phyloP scores from a whole-genome alignment of 2,329 filamentous ascomycete species.

The Exophiala oligosperma region DNA sequence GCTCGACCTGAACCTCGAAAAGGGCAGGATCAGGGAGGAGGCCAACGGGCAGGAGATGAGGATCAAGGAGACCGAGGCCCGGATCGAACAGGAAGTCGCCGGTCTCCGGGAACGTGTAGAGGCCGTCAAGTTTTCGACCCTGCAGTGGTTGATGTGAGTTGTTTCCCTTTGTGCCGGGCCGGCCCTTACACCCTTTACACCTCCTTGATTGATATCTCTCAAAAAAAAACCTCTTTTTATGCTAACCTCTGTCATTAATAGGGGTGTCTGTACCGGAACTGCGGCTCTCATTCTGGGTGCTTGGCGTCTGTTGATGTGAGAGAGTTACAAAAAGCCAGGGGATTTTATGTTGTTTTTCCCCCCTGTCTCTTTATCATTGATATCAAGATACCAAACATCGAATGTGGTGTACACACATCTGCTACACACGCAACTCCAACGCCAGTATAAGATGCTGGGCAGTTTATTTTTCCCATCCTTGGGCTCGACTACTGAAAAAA shows the following conservation, averaged over 20 bases:
- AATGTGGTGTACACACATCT: too few species aligned
- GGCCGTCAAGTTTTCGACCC: constrained; percentile 94
- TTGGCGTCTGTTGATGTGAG: constrained; percentile 65
- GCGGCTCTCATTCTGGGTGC: constrained; percentile 67
- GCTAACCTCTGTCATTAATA: constrained; percentile 36
- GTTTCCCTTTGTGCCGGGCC: constrained; percentile 28
- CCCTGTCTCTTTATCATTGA: too few species aligned
- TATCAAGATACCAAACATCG: too few species aligned
- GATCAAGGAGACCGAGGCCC: constrained; percentile 97
- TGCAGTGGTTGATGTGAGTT: constrained; percentile 97
- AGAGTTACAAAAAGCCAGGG: background rate
- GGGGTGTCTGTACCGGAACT: constrained; percentile 66
- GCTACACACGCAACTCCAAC: background rate
- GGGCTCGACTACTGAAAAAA: background rate
- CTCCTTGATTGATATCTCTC: too few species aligned
- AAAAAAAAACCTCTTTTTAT: background rate
- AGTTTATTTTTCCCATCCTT: background rate
- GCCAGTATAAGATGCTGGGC: background rate
- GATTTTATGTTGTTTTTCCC: background rate
- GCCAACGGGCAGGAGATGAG: constrained; percentile 95
- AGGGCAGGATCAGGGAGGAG: constrained; percentile 93
- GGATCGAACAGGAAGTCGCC: constrained; percentile 97
- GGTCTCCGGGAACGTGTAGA: constrained; percentile 88
- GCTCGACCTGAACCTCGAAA: constrained; percentile 92
- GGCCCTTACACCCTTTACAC: background rate